Evolutionary conservation across 2,329 filamentous ascomycete genomes (phyloP).

Genomic region (Pseudophaeomoniella oleicola): DNA sequence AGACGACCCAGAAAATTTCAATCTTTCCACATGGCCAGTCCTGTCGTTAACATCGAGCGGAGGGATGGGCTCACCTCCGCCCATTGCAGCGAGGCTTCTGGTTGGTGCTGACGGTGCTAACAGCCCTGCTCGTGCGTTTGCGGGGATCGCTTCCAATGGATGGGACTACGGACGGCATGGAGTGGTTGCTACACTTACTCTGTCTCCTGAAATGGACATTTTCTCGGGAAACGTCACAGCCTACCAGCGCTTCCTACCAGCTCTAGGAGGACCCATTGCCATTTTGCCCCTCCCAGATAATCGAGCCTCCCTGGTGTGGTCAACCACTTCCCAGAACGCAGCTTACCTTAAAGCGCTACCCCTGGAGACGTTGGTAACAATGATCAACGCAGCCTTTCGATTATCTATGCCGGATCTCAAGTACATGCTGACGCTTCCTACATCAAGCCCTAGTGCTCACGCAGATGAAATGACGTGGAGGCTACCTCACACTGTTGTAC

Average conservation of each 20-base stretch:
- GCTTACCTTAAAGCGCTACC: conserved; percentile 63
- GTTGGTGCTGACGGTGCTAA: conserved; percentile 92
- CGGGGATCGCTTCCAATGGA: conserved; percentile 68
- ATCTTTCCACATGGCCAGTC: conserved; percentile 79
- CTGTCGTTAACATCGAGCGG: conserved; percentile 44
- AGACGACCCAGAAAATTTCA: conserved; percentile 48
- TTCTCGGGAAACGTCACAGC: conserved; percentile 48
- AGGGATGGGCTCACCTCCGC: conserved; percentile 16
- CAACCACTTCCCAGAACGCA: conserved; percentile 70
- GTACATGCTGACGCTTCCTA: conserved; percentile 58
- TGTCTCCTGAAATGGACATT: conserved; percentile 26
- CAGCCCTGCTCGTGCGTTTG: conserved; percentile 80
- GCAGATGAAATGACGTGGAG: conserved; percentile 77
- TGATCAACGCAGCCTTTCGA: conserved; percentile 89
- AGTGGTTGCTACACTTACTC: conserved; percentile 72
- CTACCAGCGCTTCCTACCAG: conserved; percentile 89
- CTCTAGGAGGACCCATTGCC: conserved; percentile 63
- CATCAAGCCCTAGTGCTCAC: conserved; percentile 27
- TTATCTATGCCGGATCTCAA: conserved; percentile 63
- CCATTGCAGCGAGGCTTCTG: conserved; percentile 66
- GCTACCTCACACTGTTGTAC: conserved; percentile 45
- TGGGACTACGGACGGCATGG: conserved; percentile 92
- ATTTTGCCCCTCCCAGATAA: conserved; percentile 79
- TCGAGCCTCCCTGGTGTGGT: conserved; percentile 82
- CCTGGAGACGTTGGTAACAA: conserved; percentile 59